Evolutionary conservation across 225 moss, liverwort and hornwort species (phyloP).

Genomic region (Asterella californica): DNA sequence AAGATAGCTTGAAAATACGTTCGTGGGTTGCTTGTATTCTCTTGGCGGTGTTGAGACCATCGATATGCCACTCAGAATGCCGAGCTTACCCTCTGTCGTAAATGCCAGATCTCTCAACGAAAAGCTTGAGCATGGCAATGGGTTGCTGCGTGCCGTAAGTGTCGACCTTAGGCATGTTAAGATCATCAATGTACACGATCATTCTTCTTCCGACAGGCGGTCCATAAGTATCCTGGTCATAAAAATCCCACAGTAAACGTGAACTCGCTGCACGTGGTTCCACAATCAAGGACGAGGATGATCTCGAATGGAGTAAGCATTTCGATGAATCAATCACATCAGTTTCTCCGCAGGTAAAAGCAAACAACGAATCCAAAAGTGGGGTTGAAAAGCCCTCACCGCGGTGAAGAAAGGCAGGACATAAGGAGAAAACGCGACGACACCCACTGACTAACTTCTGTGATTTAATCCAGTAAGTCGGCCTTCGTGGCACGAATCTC

Average conservation of each 20-base stretch:
- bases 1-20: not conserved
- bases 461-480: too few relatives aligned
- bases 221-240: slow-evolving; percentile 67
- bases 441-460: too few relatives aligned
- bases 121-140: slow-evolving; percentile 83
- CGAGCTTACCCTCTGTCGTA: slow-evolving; percentile 71
- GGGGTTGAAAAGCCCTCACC: too few relatives aligned
- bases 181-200: slow-evolving; percentile 90
- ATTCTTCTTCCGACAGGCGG: slow-evolving; percentile 73
- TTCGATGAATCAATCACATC: not conserved
- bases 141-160: slow-evolving; percentile 92
- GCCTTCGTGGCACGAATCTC: too few relatives aligned
- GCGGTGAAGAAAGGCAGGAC: too few relatives aligned
- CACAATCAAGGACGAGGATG: not conserved
- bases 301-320: not conserved
- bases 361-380: not conserved
- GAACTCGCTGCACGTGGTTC: not conserved
- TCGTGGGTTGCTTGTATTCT: not conserved
- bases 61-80: not conserved
- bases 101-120: slow-evolving; percentile 75
- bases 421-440: too few relatives aligned
- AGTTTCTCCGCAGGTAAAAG: not conserved
- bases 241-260: not conserved
- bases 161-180: slow-evolving; percentile 94
- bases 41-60: not conserved